Conservation (phyloP, 202 grass and related monocot genomes). For the Schoenoplectus tabernaemontani region DNA sequence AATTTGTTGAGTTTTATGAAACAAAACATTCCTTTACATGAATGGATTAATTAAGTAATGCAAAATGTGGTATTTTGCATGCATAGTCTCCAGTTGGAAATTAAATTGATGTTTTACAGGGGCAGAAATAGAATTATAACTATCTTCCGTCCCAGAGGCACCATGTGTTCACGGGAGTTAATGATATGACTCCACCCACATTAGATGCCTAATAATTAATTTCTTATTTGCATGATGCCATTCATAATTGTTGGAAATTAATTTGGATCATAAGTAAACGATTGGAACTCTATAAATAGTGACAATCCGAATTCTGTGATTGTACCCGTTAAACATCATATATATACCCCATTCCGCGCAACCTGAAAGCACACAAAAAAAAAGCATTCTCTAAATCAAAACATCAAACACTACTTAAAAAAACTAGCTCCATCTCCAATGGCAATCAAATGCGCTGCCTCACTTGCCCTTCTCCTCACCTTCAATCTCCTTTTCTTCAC, state of each 20-base stretch:
- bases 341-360: no score
- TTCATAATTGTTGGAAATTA: no score
- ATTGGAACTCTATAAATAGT: no score
- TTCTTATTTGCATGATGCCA: not conserved
- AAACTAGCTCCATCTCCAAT: constrained; percentile 2
- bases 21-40: no score
- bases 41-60: not conserved
- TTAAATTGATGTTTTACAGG: not conserved
- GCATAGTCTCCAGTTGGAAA: not conserved
- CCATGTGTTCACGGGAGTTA: not conserved
- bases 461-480: constrained; percentile 24
- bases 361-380: constrained; percentile 4
- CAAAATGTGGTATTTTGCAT: not conserved
- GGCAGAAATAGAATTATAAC: not conserved
- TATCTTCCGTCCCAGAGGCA: not conserved
- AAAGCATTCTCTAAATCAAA: not conserved
- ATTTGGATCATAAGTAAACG: no score
- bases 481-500: constrained; percentile 34
- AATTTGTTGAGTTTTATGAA: no score
- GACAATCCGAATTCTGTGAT: no score
- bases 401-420: not conserved
- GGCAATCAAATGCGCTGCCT: constrained; percentile 21
- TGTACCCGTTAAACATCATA: not conserved
- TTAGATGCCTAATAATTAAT: not conserved
- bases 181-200: not conserved